These are phyloP conservation scores for Pseudogymnoascus sp. DNA, from an alignment of 2,329 filamentous ascomycete genomes.

Conservation along the genomic window DNA sequence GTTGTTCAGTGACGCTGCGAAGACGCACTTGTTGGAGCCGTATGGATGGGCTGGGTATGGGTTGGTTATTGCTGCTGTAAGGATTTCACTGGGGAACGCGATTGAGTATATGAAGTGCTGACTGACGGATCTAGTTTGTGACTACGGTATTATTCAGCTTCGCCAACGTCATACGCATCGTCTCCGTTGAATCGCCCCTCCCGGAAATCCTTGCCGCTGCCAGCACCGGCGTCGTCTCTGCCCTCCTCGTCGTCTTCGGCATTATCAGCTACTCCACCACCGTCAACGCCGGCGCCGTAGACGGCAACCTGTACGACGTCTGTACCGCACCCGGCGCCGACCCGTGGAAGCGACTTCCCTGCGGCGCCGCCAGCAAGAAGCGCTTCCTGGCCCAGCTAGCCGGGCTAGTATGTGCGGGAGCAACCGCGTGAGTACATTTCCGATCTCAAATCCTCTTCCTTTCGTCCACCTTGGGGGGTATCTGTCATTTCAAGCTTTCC, in stretches of 20 bases:
- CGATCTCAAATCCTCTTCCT: not conserved
- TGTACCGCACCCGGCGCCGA: not conserved
- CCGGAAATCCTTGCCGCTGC: not conserved
- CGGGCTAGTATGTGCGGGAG: not conserved
- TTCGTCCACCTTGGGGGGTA: not conserved
- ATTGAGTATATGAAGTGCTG: not conserved
- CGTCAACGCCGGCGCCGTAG: not conserved
- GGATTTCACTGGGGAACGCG: not conserved
- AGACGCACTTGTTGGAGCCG: not conserved
- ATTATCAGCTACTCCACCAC: not conserved
- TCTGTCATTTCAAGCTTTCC: not conserved
- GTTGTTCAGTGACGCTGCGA: conserved; percentile 1
- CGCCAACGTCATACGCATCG: not conserved
- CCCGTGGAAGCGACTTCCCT: not conserved
- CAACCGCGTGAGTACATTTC: not conserved
- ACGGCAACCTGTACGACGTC: not conserved
- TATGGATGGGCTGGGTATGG: conserved; percentile 1
- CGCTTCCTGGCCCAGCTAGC: not conserved
- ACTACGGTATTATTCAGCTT: not conserved
- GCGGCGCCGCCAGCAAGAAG: not conserved
- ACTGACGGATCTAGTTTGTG: not conserved
- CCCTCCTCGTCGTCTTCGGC: not conserved
- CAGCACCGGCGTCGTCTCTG: not conserved
- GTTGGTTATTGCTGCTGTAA: not conserved
- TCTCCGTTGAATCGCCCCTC: not conserved